phyloP scores from a whole-genome alignment of 495 filamentous ascomycete genomes.

The Neurospora tetrasperma region DNA sequence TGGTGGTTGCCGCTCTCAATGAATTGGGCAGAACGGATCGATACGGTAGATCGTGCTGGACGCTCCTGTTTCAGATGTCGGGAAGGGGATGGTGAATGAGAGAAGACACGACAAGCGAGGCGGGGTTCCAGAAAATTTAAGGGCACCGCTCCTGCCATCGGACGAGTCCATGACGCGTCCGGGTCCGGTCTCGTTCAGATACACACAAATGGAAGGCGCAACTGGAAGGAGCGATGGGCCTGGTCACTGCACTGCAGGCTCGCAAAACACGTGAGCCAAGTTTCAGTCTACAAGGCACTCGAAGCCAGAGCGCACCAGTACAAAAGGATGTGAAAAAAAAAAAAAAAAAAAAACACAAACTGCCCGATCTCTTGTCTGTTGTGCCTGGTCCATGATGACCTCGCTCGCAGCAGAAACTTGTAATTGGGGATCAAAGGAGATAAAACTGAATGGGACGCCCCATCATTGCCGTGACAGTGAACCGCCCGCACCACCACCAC shows the following conservation, averaged over 20 bases:
- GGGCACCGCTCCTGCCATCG: background rate
- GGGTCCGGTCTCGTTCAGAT: background rate
- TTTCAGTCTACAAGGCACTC: background rate
- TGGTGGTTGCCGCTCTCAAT: background rate
- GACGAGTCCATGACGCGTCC: background rate
- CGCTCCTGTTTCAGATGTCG: background rate
- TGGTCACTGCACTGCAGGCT: background rate
- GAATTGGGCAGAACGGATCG: no score
- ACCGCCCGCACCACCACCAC: background rate
- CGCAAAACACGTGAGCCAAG: background rate
- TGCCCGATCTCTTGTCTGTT: background rate
- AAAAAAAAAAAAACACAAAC: background rate
- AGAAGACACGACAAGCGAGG: background rate
- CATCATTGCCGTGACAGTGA: background rate
- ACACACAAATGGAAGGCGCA: background rate
- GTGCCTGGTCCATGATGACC: background rate
- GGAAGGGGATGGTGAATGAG: background rate
- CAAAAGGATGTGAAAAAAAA: background rate
- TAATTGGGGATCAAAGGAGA: background rate
- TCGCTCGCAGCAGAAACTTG: background rate
- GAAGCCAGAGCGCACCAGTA: background rate
- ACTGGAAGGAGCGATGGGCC: background rate
- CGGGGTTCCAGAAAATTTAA: background rate
- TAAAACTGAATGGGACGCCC: background rate
- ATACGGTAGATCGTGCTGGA: background rate